Evolutionary conservation across 2,329 filamentous ascomycete genomes (phyloP), one percentile per base, ranked within the genome.

Genomic region (Grosmannia penicillata): DNA sequence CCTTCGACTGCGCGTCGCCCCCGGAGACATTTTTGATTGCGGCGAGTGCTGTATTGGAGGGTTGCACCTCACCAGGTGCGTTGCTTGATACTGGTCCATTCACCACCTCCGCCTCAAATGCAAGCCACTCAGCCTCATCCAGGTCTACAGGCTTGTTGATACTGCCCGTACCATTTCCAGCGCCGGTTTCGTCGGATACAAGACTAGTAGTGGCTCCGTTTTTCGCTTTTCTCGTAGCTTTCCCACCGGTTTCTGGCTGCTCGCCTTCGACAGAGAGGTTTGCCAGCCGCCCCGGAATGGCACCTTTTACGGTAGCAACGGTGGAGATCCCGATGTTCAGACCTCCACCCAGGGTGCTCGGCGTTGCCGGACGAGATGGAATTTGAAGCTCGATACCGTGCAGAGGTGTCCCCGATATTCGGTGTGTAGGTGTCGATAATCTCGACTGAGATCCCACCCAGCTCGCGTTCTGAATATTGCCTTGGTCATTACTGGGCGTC

Each of bases 71-170:
- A 22, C 14, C n/a, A n/a, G n/a, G n/a, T n/a, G n/a, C n/a, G n/a
- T 15, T 23, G 23, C 15, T n/a, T 15, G 19, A 62, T 53, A 23
- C 59, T 15, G 52, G 52, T 8, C 75, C 79, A 39, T 93, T 76
- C 38, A 57, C 43, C 5, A 58, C 48, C 10, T 93, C 83, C 3
- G 82, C 81, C 54, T 94, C 80, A 53, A 93, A 93, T 8, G 83
- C 82, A 2, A 82, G 80, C 82, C 82, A 91, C 57, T 91, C 82
- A 38, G 78, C 74, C 51, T 93, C 83, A 53, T 87, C 75, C 8
- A 83, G 8, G 14, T 46, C 42, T 30, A 48, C 38, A 15, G 19
- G 4, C n/a, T n/a, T n/a, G n/a, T n/a, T n/a, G n/a, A n/a, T n/a
- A n/a, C n/a, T 28, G 10, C 7, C 10, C 11, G 26, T 28, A 11